phyloP scores from a whole-genome alignment of 768 basidiomycete species.

The Fibroporia radiculosa region DNA sequence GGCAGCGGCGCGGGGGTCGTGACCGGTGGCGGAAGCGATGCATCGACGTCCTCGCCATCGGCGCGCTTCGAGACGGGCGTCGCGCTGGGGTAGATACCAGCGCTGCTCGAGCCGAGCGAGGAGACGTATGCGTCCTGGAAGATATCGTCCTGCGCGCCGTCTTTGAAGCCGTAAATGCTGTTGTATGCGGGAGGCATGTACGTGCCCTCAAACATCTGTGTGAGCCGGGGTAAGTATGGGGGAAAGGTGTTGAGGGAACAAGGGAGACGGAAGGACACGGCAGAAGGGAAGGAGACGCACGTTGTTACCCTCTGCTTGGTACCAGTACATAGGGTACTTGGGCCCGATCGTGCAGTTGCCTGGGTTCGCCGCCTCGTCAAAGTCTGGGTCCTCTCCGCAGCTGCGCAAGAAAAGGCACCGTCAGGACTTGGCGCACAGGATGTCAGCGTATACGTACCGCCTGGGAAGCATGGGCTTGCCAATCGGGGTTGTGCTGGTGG shows the following conservation, averaged over 20 bases:
- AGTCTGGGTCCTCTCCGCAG: conserved; percentile 27
- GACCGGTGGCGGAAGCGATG: background rate
- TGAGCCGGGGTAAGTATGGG: background rate
- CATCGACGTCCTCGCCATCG: background rate
- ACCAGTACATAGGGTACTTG: conserved; percentile 34
- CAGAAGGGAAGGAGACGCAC: conserved; percentile 17
- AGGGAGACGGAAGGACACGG: background rate
- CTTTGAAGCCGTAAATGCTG: conserved; percentile 61
- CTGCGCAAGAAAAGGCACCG: conserved; percentile 4
- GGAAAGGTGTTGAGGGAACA: background rate
- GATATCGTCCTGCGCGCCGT: conserved; percentile 71
- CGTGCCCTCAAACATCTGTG: conserved; percentile 57
- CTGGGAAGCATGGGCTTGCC: conserved; percentile 25
- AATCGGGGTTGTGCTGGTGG: conserved; percentile 22
- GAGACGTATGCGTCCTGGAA: conserved; percentile 48
- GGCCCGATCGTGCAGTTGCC: conserved; percentile 33
- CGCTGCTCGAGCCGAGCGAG: conserved; percentile 4
- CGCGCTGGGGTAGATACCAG: background rate
- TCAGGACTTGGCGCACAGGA: background rate
- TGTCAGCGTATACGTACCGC: conserved; percentile 13
- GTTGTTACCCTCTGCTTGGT: conserved; percentile 31
- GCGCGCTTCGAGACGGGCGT: background rate
- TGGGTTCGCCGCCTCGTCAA: conserved; percentile 15
- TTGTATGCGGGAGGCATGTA: conserved; percentile 60
- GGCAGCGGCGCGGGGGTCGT: background rate